A percentile compares a stretch with the other conserved stretches of the same genome.
Evolutionary conservation across 192 early-diverging fungal genomes (phyloP).

Genomic region (Entomortierella lignicola): DNA sequence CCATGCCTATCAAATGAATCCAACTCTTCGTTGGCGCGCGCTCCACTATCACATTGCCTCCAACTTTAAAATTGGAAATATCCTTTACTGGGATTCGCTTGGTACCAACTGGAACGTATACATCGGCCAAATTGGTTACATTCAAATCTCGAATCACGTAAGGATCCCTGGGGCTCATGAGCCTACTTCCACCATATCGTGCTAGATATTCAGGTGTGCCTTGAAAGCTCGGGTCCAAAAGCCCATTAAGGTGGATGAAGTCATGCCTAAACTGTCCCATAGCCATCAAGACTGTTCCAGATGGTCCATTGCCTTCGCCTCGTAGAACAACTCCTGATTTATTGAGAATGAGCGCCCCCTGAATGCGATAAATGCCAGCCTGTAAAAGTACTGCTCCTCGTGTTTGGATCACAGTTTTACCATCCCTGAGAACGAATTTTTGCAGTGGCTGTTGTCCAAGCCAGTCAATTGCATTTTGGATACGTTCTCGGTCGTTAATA

Average conservation of each 20-base stretch:
- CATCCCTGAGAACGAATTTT: constrained; percentile 1
- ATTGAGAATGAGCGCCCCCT: constrained; percentile 26
- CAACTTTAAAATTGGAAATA: constrained; percentile 16
- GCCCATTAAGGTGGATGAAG: constrained; percentile 27
- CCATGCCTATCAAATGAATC: constrained; percentile 18
- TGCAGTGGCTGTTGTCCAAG: constrained; percentile 16
- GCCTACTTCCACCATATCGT: background rate
- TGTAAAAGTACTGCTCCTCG: constrained; percentile 29
- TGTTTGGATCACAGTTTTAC: constrained; percentile 18
- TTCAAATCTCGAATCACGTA: constrained; percentile 15
- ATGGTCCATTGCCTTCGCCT: constrained; percentile 31
- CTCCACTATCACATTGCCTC: constrained; percentile 15
- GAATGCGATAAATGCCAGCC: constrained; percentile 36
- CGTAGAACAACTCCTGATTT: constrained; percentile 33
- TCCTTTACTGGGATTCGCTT: constrained; percentile 21
- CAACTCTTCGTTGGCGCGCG: background rate
- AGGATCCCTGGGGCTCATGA: constrained; percentile 7
- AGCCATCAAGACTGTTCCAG: constrained; percentile 22
- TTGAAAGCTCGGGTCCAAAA: constrained; percentile 34
- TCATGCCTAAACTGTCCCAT: constrained; percentile 36
- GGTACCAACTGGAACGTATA: constrained; percentile 28
- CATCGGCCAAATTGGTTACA: background rate
- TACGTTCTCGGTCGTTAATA: constrained; percentile 37
- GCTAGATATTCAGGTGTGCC: constrained; percentile 23
- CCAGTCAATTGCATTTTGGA: constrained; percentile 38